These are phyloP conservation scores for Phytophthora aleatoria DNA, from an alignment of 352 stramenopile genomes.

Conservation along the genomic window DNA sequence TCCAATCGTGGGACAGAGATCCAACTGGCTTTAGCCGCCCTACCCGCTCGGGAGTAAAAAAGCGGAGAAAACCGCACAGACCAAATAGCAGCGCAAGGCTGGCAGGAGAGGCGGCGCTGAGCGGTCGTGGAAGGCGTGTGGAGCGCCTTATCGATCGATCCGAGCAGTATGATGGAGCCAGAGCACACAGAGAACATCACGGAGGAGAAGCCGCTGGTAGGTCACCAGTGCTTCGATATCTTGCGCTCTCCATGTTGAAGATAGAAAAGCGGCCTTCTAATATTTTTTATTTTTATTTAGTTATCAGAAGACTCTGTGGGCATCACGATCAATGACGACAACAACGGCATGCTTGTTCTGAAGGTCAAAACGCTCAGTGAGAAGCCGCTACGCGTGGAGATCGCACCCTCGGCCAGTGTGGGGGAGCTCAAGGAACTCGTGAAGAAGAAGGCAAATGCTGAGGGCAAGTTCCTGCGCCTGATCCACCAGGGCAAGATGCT, in stretches of 20 bases:
- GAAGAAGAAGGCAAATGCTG: conserved; percentile 74
- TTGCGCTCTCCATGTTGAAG: background rate
- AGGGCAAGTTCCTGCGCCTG: conserved; percentile 85
- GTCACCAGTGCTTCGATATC: background rate
- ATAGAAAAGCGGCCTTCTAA: background rate
- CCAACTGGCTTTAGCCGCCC: conserved; percentile 43
- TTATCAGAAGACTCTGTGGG: conserved; percentile 49
- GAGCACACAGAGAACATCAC: conserved; percentile 59
- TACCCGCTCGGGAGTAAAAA: conserved; percentile 26
- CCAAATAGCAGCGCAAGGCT: conserved; percentile 21
- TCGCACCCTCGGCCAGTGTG: conserved; percentile 58
- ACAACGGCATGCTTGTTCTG: conserved; percentile 55
- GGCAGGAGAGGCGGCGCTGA: conserved; percentile 17
- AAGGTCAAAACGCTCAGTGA: conserved; percentile 89
- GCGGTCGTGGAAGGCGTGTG: conserved; percentile 29
- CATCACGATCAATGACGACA: conserved; percentile 62
- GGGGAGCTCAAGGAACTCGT: conserved; percentile 78
- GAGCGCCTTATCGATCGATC: conserved; percentile 15
- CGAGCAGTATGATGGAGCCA: conserved; percentile 63
- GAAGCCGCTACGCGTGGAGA: conserved; percentile 83
- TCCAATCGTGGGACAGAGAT: conserved; percentile 29
- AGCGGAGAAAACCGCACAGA: conserved; percentile 34
- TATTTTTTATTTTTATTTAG: conserved; percentile 28
- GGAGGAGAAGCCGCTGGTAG: conserved; percentile 70
- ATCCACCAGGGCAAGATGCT: conserved; percentile 91